Evolutionary conservation across 2,329 filamentous ascomycete genomes (phyloP).

Genomic region (Cadophora luteo-olivacea): DNA sequence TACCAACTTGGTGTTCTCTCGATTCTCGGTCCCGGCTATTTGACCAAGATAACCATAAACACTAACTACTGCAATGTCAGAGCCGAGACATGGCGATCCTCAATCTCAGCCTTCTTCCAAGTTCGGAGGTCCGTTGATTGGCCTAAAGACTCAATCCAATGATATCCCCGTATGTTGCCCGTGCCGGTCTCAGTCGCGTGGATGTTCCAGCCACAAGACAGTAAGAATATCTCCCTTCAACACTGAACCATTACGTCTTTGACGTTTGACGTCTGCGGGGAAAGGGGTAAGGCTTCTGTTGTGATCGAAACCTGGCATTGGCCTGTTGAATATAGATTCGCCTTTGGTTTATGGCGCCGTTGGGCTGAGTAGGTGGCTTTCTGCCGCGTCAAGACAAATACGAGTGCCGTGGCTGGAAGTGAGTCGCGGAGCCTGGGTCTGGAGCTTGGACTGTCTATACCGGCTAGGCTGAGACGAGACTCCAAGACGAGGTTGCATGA

Average conservation of each 20-base stretch:
- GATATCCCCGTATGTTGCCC: not conserved
- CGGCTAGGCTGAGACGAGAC: not conserved
- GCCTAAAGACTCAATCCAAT: slow-evolving; percentile 1
- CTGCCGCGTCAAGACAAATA: slow-evolving; percentile 6
- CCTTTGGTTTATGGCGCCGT: not conserved
- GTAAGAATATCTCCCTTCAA: not conserved
- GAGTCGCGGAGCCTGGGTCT: not conserved
- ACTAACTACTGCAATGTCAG: not conserved
- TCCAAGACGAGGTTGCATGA: slow-evolving; percentile 3
- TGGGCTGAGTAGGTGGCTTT: slow-evolving; percentile 6
- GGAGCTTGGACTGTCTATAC: slow-evolving; percentile 3
- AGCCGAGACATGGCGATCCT: slow-evolving; percentile 9
- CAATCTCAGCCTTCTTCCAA: slow-evolving; percentile 7
- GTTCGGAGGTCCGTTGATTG: slow-evolving; percentile 7
- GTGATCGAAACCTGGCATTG: not conserved
- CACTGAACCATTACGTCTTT: not conserved
- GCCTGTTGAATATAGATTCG: not conserved
- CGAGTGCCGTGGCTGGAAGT: slow-evolving; percentile 11
- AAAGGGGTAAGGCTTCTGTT: not conserved
- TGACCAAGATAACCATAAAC: not conserved
- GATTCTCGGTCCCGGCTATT: not conserved
- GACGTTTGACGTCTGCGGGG: not conserved
- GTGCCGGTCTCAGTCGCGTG: slow-evolving; percentile 14
- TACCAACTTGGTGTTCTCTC: not conserved
- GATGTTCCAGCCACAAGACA: slow-evolving; percentile 1